A percentile compares a stretch with the other conserved stretches of the same genome.
These are phyloP conservation scores for Pleurotus citrinopileatus DNA, from an alignment of 768 basidiomycete species.

Conservation along the genomic window DNA sequence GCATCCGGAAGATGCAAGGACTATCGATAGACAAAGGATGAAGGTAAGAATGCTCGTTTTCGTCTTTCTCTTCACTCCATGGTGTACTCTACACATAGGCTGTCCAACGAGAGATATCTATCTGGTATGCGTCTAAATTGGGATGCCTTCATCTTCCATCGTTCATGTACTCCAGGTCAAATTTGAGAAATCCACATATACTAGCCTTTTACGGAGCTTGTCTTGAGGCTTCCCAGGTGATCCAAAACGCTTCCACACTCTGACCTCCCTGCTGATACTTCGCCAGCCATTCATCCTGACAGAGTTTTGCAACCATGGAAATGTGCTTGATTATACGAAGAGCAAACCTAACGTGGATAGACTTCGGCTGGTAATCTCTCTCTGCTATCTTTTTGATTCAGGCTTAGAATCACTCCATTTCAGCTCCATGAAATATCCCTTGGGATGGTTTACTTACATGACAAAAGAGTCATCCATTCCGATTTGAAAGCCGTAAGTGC, in stretches of 20 bases:
- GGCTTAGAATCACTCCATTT: neutral
- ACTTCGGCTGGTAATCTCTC: slow-evolving; percentile 16
- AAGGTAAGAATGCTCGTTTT: slow-evolving; percentile 15
- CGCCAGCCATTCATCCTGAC: slow-evolving; percentile 23
- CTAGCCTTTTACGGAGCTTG: slow-evolving; percentile 46
- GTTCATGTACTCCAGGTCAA: neutral
- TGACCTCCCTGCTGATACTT: neutral
- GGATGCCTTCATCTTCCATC: neutral
- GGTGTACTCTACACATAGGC: slow-evolving; percentile 21
- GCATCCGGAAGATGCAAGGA: slow-evolving; percentile 14
- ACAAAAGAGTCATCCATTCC: slow-evolving; percentile 23
- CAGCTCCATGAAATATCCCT: slow-evolving; percentile 22
- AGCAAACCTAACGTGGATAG: slow-evolving; percentile 18
- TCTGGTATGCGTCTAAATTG: slow-evolving; percentile 27
- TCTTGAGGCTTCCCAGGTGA: slow-evolving; percentile 32
- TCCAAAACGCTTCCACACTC: neutral
- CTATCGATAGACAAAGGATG: slow-evolving; percentile 22
- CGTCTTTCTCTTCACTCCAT: neutral
- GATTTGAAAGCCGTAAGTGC: slow-evolving; percentile 23
- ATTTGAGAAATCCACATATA: slow-evolving; percentile 37
- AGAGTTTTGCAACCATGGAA: slow-evolving; percentile 21
- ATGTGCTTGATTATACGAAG: slow-evolving; percentile 16
- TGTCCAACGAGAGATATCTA: slow-evolving; percentile 38
- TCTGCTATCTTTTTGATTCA: neutral
- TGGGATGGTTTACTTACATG: slow-evolving; percentile 23